A percentile compares a stretch with the other conserved stretches of the same genome.
Evolutionary conservation across 148 eudicot species (phyloP).

Genomic region (Persicaria maculosa): DNA sequence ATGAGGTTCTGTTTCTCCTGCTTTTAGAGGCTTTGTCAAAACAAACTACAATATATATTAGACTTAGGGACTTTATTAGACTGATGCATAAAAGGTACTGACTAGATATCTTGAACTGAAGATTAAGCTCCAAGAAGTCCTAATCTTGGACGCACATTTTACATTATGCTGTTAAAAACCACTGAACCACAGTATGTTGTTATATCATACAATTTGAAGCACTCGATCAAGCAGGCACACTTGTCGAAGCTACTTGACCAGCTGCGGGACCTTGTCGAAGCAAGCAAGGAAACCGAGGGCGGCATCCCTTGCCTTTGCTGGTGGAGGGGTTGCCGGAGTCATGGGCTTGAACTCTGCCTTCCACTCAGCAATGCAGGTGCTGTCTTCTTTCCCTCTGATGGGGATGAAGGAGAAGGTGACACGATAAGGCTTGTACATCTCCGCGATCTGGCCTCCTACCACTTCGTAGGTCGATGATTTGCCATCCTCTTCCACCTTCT

Average conservation of each 20-base stretch:
- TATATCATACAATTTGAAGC: not conserved
- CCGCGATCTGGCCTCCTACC: slow-evolving; percentile 10
- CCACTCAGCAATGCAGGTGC: slow-evolving; percentile 16
- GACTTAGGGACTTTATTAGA: not conserved
- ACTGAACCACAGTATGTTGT: not conserved
- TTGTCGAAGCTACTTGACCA: not conserved
- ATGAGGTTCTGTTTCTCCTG: no score
- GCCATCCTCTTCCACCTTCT: slow-evolving; percentile 16
- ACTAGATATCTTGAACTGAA: not conserved
- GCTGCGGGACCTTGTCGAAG: slow-evolving; percentile 13
- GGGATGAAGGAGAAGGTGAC: slow-evolving; percentile 22
- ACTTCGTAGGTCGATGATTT: slow-evolving; percentile 17
- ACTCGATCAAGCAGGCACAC: not conserved
- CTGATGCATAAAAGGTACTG: not conserved
- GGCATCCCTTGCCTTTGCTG: slow-evolving; percentile 18
- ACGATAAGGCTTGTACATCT: slow-evolving; percentile 20
- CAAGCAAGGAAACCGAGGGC: slow-evolving; percentile 18
- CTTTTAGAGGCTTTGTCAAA: not conserved
- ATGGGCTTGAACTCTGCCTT: slow-evolving; percentile 20
- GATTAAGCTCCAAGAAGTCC: no score
- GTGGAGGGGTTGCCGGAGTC: slow-evolving; percentile 15
- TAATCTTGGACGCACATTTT: no score
- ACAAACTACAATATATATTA: no score
- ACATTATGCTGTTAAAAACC: no score
- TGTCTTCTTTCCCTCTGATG: not conserved